These are phyloP conservation scores for Aegle marmelos DNA, from an alignment of 345 rosid genomes.

Conservation along the genomic window DNA sequence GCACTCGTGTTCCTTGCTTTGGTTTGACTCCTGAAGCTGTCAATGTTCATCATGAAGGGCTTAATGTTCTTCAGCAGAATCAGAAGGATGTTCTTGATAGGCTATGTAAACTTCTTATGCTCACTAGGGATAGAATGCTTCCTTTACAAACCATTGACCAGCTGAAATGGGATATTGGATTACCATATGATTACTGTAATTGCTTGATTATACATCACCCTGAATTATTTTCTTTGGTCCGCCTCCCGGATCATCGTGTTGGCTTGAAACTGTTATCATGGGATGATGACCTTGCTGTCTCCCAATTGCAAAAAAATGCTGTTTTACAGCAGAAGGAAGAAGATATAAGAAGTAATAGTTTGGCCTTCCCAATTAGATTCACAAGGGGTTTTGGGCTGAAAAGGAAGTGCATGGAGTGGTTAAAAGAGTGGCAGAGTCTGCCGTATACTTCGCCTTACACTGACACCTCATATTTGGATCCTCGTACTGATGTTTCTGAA, in stretches of 20 bases:
- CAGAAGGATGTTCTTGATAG: conserved; percentile 40
- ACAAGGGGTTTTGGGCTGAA: conserved; percentile 82
- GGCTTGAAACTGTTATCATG: conserved; percentile 59
- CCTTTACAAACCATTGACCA: conserved; percentile 75
- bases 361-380: conserved; percentile 66
- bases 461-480: conserved; percentile 73
- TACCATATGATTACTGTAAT: conserved; percentile 60
- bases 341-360: conserved; percentile 22
- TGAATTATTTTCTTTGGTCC: conserved; percentile 49
- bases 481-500: conserved; percentile 76
- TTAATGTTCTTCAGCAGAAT: conserved; percentile 22
- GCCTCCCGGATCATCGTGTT: conserved; percentile 46
- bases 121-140: conserved; percentile 53
- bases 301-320: conserved; percentile 46
- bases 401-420: conserved; percentile 77
- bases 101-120: conserved; percentile 73
- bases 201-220: conserved; percentile 36
- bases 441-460: conserved; percentile 74
- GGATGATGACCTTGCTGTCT: conserved; percentile 58
- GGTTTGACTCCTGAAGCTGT: conserved; percentile 55
- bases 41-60: conserved; percentile 41
- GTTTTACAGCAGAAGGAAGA: conserved; percentile 28
- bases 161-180: conserved; percentile 81
- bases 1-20: conserved; percentile 71
- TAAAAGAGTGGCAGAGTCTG: conserved; percentile 78